Base-by-base conservation (phyloP, 805 yeast species). In the Sporopachydermia lactativora region DNA sequence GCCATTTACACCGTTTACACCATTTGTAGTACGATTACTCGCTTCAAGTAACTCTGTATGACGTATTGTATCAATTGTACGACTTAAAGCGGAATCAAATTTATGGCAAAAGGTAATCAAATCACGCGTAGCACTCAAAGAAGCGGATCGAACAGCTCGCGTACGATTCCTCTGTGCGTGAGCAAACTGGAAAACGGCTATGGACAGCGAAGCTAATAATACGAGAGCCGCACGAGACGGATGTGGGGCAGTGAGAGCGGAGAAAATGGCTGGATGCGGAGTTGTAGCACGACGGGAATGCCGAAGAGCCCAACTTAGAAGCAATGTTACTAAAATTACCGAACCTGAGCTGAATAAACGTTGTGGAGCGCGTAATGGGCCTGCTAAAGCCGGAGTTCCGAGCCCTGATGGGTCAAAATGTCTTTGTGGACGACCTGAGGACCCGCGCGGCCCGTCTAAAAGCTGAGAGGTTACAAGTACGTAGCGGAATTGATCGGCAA, bases 401-500 rank as follows among this genome's bases (percentile, higher is more conserved):
- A 40, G 37, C 34, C 19, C 35, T 38, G 47, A 41, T 28, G 17
- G 41, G 15, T 39, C 38, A 5, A 42, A 6, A 16, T 38, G 36
- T 11, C 36, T 36, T 2, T 36, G 41, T 31, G 39, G 31, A 17
- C 34, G 38, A 18, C 37, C 28, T 24, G 52, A 54, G 39, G 51
- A 54, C 31, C 50, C 47, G 35, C 56, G 59, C 19, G 55, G 59
- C 45, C 61, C 67, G 41, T 66, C 67, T 24, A 73, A 50, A 15
- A 73, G 53, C 41, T 65, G 69, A 4, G 75, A 68, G 3, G 75
- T 64, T 4, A 73, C 62, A 2, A 73, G 51, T 3, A 61, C 52
- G 49, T 72, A 74, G 37, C 71, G 62, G 46, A 72, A 70, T 45
- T 71, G 71, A 42, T 74, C 79, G 18, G 61, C 46, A 47, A 72